A percentile compares a stretch with the other conserved stretches of the same genome.
These are phyloP conservation scores for Russula lepida DNA, from an alignment of 768 basidiomycete species.

Conservation along the genomic window DNA sequence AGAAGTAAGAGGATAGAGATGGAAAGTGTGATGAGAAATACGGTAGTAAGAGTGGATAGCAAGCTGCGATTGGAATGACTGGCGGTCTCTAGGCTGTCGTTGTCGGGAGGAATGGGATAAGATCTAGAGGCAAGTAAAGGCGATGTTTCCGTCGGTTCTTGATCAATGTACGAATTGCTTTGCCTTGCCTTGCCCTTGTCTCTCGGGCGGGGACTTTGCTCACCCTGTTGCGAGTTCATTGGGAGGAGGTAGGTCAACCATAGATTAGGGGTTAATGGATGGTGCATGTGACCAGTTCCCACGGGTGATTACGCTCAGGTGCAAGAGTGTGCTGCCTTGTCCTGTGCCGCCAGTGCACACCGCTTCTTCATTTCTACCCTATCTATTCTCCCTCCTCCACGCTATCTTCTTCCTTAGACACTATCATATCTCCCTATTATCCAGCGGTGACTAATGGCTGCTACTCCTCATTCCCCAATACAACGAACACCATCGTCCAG, in stretches of 20 bases:
- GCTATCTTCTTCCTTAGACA: background rate
- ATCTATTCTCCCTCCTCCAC: background rate
- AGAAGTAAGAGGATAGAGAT: slow-evolving; percentile 41
- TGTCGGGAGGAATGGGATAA: slow-evolving; percentile 24
- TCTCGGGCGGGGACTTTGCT: background rate
- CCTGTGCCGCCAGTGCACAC: background rate
- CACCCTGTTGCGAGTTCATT: background rate
- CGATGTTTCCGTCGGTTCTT: slow-evolving; percentile 41
- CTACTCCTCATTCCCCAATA: background rate
- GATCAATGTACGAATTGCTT: slow-evolving; percentile 14
- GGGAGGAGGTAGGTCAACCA: background rate
- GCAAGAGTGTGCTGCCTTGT: background rate
- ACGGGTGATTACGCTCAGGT: background rate
- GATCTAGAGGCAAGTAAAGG: slow-evolving; percentile 43
- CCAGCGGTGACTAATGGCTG: background rate
- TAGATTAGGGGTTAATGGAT: background rate
- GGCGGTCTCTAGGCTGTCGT: slow-evolving; percentile 21
- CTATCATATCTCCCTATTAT: background rate
- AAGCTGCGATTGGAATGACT: slow-evolving; percentile 25
- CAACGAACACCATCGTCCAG: slow-evolving; percentile 5
- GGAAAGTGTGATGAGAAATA: slow-evolving; percentile 52
- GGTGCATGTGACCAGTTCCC: background rate
- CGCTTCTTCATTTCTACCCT: background rate
- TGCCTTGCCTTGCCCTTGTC: slow-evolving; percentile 55
- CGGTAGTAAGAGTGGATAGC: slow-evolving; percentile 30